Percentiles rank a stretch among this genome's conserved stretches.
Conservation (phyloP, 805 yeast species). For the Scheffersomyces lignosus region DNA sequence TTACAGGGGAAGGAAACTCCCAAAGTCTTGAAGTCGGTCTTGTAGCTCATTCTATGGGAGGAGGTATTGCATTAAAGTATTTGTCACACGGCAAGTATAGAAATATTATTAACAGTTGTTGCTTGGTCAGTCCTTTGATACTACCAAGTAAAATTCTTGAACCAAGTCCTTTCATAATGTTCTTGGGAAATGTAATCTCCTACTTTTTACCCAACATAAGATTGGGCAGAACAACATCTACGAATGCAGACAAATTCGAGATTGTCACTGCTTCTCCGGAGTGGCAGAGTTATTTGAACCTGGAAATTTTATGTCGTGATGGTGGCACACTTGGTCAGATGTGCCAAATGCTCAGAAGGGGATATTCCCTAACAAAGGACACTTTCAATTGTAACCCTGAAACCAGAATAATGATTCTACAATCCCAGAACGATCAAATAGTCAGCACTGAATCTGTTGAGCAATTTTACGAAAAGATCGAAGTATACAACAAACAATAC, state of each 20-base stretch:
- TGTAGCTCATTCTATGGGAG: slow-evolving; percentile 15
- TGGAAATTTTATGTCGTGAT: slow-evolving; percentile 4
- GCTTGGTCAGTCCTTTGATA: slow-evolving; percentile 9
- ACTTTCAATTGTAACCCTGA: not conserved
- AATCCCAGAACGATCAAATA: slow-evolving; percentile 6
- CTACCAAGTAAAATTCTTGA: not conserved
- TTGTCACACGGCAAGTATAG: slow-evolving; percentile 7
- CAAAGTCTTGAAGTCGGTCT: not conserved
- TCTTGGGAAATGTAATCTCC: no score
- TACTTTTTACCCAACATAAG: no score
- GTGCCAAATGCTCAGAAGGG: slow-evolving; percentile 6
- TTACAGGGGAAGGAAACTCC: not conserved
- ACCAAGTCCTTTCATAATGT: no score
- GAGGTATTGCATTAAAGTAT: slow-evolving; percentile 9
- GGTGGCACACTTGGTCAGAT: slow-evolving; percentile 9
- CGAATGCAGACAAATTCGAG: not conserved
- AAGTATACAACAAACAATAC: slow-evolving; percentile 4
- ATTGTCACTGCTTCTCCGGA: not conserved
- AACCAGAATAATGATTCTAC: slow-evolving; percentile 7
- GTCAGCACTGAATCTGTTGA: slow-evolving; percentile 3
- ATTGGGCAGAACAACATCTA: not conserved
- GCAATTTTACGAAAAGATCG: slow-evolving; percentile 2
- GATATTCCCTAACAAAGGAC: slow-evolving; percentile 1
- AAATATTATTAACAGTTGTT: not conserved
- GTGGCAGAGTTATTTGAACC: slow-evolving; percentile 8